phyloP scores from a whole-genome alignment of 805 yeast species.

The Ogataea nitratoaversa region DNA sequence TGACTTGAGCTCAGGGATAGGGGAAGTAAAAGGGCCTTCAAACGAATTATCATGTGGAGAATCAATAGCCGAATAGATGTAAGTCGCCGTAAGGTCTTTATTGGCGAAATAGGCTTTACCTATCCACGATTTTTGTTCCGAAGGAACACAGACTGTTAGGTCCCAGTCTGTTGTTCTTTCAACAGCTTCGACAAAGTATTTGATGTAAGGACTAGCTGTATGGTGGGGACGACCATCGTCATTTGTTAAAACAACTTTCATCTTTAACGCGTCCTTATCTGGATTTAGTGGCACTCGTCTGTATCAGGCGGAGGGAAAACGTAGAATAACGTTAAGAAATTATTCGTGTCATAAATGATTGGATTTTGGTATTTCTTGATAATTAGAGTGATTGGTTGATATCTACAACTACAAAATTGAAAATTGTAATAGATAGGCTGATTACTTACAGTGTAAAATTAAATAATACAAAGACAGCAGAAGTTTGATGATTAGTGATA shows the following conservation, averaged over 20 bases:
- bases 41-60: constrained; percentile 40
- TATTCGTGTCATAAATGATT: too few relatives aligned
- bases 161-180: constrained; percentile 72
- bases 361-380: too few relatives aligned
- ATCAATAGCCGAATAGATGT: constrained; percentile 48
- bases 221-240: constrained; percentile 95
- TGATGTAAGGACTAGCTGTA: constrained; percentile 76
- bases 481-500: too few relatives aligned
- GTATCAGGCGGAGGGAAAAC: too few relatives aligned
- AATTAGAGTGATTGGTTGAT: too few relatives aligned
- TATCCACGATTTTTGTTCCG: constrained; percentile 89
- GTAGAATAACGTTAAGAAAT: too few relatives aligned
- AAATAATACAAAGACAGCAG: too few relatives aligned
- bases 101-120: constrained; percentile 91
- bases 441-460: too few relatives aligned
- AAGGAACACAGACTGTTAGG: constrained; percentile 78
- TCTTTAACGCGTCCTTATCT: constrained; percentile 3
- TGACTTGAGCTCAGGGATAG: constrained; percentile 32
- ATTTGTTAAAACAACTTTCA: constrained; percentile 56
- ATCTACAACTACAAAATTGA: too few relatives aligned
- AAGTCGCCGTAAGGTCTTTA: constrained; percentile 47
- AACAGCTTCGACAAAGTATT: constrained; percentile 72
- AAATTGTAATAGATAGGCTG: too few relatives aligned
- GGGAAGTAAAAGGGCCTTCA: constrained; percentile 57
- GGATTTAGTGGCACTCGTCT: too few relatives aligned